Base-by-base conservation (phyloP, 805 yeast genomes). In the Pichia occidentalis region DNA sequence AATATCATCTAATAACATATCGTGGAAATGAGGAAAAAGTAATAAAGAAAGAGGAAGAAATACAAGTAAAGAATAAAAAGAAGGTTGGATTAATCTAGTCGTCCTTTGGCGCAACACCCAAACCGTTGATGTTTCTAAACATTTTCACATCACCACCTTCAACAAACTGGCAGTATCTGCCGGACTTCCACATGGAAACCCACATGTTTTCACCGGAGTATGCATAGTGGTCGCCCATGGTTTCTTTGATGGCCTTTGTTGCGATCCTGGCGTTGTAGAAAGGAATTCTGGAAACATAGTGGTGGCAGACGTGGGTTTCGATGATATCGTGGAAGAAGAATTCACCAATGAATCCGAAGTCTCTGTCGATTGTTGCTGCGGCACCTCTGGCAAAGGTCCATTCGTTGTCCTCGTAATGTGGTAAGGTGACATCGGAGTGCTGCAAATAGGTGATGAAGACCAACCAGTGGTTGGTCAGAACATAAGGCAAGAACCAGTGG, bases 311-410 rank as follows among this genome's bases (percentile, higher is more conserved):
- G 58, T 85, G 95, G 37, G 95, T 85, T 65, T 85, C 95, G 55
- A 85, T 84, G 55, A 85, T 85, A 59, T 83, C 94, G 62, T 85
- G 95, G 77, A 85, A 80, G 53, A 82, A 66, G 70, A 74, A 73
- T 56, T 73, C 67, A 41, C 95, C 95, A 45, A 81, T 67, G 57
- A 84, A 80, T 22, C 90, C 88, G 56, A 83, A 81, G 55, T 83
- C 77, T 55, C 95, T 70, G 62, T 85, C 95, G 46, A 85, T 77
- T 40, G 95, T 85, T 44, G 90, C 84, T 39, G 92, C 88, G 22
- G 95, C 95, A 49, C 95, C 95, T 56, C 88, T 74, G 35, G 88
- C 87, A 58, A 82, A 83, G 50, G 72, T 84, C 95, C 95, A 85
- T 60, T 78, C 80, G 27, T 62, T 53, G 42, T 78, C 73, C 43